A percentile compares a stretch with the other conserved stretches of the same genome.
Evolutionary conservation across 176 grass and related monocot species (phyloP).

Genomic region (Musa acuminata): DNA sequence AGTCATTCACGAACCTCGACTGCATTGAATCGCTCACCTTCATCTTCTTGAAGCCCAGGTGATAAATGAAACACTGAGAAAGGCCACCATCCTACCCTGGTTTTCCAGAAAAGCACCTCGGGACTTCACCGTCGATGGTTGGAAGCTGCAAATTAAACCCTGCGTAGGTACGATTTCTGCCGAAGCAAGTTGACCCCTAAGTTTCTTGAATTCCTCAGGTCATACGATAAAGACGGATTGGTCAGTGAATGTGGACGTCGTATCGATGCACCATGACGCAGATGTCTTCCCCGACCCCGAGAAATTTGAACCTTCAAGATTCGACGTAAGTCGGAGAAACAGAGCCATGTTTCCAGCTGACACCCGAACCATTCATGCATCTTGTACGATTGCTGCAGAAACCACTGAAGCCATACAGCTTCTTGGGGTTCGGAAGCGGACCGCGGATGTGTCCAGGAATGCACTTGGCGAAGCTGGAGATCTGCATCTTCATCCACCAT

Average conservation of each 20-base stretch:
- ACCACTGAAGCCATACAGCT: slow-evolving; percentile 39
- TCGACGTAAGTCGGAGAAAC: slow-evolving; percentile 23
- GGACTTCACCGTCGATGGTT: slow-evolving; percentile 55
- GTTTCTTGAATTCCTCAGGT: slow-evolving; percentile 4
- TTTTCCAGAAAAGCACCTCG: slow-evolving; percentile 50
- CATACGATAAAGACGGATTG: slow-evolving; percentile 40
- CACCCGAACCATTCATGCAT: not conserved
- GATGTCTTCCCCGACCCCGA: slow-evolving; percentile 38
- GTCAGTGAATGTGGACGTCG: slow-evolving; percentile 61
- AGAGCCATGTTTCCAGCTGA: too few relatives aligned
- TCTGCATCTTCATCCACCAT: slow-evolving; percentile 51
- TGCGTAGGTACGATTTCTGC: too few relatives aligned
- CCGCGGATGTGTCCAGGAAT: slow-evolving; percentile 58
- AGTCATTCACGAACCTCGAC: not conserved
- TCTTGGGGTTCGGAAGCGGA: slow-evolving; percentile 54
- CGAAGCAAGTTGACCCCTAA: too few relatives aligned
- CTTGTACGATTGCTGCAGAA: slow-evolving; percentile 7
- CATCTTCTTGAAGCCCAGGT: slow-evolving; percentile 12
- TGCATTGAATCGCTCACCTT: not conserved
- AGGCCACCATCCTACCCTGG: slow-evolving; percentile 63
- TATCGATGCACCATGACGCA: slow-evolving; percentile 67
- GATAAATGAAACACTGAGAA: slow-evolving; percentile 54
- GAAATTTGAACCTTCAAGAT: slow-evolving; percentile 41
- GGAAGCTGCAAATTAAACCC: not conserved
- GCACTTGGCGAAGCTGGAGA: slow-evolving; percentile 53